Conservation (phyloP, 164 flowering plant species). For the Saururus chinensis region DNA sequence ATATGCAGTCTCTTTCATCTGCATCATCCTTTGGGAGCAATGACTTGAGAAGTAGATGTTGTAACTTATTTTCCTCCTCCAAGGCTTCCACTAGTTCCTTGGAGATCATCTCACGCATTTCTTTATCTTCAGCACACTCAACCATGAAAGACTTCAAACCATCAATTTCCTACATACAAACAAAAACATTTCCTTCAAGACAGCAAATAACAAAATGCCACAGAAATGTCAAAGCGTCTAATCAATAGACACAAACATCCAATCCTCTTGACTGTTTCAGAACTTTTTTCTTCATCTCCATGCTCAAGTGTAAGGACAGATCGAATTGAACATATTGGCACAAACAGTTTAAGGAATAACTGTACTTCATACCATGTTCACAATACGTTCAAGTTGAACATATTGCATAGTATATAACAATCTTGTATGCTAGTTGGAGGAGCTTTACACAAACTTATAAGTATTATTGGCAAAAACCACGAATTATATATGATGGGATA, state of each 20-base stretch:
- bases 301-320: too few species aligned
- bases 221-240: background rate
- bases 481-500: slow-evolving; percentile 5
- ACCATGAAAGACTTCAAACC: slow-evolving; percentile 51
- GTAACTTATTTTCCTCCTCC: slow-evolving; percentile 63
- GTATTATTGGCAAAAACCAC: too few species aligned
- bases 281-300: too few species aligned
- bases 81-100: slow-evolving; percentile 55
- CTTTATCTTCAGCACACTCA: slow-evolving; percentile 69
- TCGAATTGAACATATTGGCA: too few species aligned
- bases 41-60: slow-evolving; percentile 47
- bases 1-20: slow-evolving; percentile 88
- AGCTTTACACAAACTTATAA: too few species aligned
- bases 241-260: background rate
- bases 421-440: too few species aligned
- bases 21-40: slow-evolving; percentile 96
- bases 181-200: background rate
- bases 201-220: background rate
- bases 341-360: too few species aligned
- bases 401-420: too few species aligned
- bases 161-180: slow-evolving; percentile 57
- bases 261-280: background rate
- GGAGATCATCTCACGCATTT: slow-evolving; percentile 62
- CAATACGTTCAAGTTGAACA: too few species aligned
- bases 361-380: too few species aligned